Base-by-base conservation (phyloP, 176 grass and related monocot genomes). In the Typha latifolia region DNA sequence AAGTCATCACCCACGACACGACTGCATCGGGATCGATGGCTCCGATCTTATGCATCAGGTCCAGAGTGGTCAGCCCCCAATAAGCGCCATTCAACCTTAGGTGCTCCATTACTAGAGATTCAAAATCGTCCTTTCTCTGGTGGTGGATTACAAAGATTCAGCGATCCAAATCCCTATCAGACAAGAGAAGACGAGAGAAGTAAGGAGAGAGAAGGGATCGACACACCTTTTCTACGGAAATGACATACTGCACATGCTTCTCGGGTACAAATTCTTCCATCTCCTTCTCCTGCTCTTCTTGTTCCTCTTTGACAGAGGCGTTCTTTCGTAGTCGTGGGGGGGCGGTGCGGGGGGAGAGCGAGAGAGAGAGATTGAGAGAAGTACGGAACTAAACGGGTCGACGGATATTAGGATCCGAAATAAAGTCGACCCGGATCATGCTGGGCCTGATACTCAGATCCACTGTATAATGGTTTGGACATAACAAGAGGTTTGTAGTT, bases 51-150 rank as follows among this genome's bases (percentile, higher is more conserved):
- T 89, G 83, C 66, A 96, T 83, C 59, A 96, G 82, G 63, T 86
- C 88, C 7, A 96, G 93, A 59, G 93, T 82, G 64, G 93, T 89
- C 64, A 96, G 84, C 15, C 93, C 88, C 93, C 93, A 96, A 76
- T 89, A 96, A 13, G 88, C 93, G 53, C 92, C 92, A 71, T 82
- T 91, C 37, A 84, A 49, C 34, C 92, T 79, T 32, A 96, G 61
- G 80, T 96, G 92, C 80, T 96, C 92, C 82, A 96, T 89, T 68
- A 86, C 78, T 49, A 89, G 63, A 34, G 88, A 88, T 72, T 89
- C 85, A 32, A 96, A 91, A 13, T 86, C 84, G 67, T 96, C 92
- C 77, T 96, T 86, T 61, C 82, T 79, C 92, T 96, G 66, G 11
- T 96, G 66, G 11, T 5, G 7, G 67, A 3, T 26, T 26, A 13